Base-by-base conservation (phyloP, 768 basidiomycete species). In the Lyophyllum decastes region DNA sequence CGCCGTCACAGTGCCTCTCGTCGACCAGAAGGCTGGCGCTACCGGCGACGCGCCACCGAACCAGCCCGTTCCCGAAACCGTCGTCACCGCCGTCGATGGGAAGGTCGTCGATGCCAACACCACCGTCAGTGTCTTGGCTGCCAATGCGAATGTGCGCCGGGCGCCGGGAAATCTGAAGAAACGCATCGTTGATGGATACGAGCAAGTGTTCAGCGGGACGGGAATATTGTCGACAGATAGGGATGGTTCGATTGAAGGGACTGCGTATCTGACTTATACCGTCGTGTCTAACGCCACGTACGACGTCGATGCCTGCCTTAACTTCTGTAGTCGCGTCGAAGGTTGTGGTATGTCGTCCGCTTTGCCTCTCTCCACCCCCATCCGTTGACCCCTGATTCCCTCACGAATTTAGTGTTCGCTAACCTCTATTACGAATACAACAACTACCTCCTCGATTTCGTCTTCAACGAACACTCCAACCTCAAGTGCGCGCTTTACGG, bases 381-480 rank as follows among this genome's bases (percentile, higher is more conserved):
- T 25, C 54, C 52, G 21, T 24, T 26, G n/a, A 35, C 59, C 25
- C n/a, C 54, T 10, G 30, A 4, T 30, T 30, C 47, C 43, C 52
- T 27, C 30, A 4, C 34, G 9, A 41, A 5, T 12, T 12, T 46
- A 82, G 81, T 79, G 4, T 81, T 81, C 57, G 80, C 72, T 12
- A 82, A 82, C 60, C 54, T 82, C 22, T 82, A 73, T 55, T 81
- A 82, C 66, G 79, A 82, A 58, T 74, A 66, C 68, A 81, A 80
- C 64, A 81, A 81, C 58, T 56, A 65, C 8, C 69, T 74, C 7
- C 68, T 78, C 26, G 78, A 78, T 54, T 73, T 69, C 54, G 71
- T 76, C 26, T 73, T 72, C 57, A 61, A 57, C 43, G 70, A 74
- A 57, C 57, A 72, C 2, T 82, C 80, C 0, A 80, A 80, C 57